These are phyloP conservation scores for Rhodotorula graminis DNA, from an alignment of 768 basidiomycete genomes.

Conservation along the genomic window DNA sequence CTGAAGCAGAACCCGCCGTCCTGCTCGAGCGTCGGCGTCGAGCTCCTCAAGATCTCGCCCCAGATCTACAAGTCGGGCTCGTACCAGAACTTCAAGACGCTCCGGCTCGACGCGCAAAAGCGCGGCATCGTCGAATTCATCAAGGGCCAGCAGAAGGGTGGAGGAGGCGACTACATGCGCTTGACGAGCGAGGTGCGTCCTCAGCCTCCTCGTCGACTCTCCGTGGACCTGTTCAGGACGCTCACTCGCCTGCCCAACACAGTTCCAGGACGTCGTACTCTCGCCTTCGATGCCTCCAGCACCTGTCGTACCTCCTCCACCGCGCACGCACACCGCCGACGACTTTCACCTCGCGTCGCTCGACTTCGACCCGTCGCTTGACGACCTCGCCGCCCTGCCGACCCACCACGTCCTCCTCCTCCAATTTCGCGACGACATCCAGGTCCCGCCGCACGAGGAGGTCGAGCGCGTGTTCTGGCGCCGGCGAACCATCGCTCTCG, in stretches of 20 bases:
- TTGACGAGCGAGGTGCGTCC: background rate
- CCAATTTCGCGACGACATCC: background rate
- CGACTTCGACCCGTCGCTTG: background rate
- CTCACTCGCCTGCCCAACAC: too few relatives aligned
- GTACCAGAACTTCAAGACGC: background rate
- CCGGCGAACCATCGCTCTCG: background rate
- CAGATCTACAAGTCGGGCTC: background rate
- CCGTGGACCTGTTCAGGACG: too few relatives aligned
- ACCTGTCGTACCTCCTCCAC: background rate
- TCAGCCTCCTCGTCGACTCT: background rate
- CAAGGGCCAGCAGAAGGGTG: background rate
- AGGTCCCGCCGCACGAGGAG: too few relatives aligned
- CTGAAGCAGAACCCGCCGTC: too few relatives aligned
- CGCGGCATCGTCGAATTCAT: background rate
- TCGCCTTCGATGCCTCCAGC: background rate
- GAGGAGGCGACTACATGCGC: background rate
- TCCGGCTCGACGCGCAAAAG: background rate
- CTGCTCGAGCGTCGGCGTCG: background rate
- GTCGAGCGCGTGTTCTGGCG: slow-evolving; percentile 9
- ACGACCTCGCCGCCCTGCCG: background rate
- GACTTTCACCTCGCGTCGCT: slow-evolving; percentile 6
- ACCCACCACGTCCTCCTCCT: slow-evolving; percentile 1
- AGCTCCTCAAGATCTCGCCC: background rate
- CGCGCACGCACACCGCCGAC: background rate
- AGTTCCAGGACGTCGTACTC: too few relatives aligned